phyloP scores from a whole-genome alignment of 805 yeast species.

The Candida tammaniensis region DNA sequence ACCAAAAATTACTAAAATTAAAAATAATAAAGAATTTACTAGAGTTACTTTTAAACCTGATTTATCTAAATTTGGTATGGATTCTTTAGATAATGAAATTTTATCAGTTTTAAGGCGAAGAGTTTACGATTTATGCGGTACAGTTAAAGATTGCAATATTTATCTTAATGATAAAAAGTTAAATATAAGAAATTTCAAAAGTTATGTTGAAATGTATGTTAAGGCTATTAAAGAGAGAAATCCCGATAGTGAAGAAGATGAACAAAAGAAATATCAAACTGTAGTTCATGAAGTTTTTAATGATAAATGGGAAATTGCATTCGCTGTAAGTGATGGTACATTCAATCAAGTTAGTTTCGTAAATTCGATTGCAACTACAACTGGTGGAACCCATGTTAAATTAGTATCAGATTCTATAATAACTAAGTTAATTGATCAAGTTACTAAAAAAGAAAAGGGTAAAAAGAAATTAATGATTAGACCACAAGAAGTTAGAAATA shows the following conservation, averaged over 20 bases:
- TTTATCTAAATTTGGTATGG: constrained; percentile 80
- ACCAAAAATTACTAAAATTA: constrained; percentile 64
- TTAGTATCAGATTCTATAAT: constrained; percentile 82
- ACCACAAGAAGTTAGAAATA: constrained; percentile 84
- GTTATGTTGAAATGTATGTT: constrained; percentile 85
- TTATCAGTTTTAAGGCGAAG: constrained; percentile 85
- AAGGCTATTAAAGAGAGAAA: constrained; percentile 63
- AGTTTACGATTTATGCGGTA: constrained; percentile 93
- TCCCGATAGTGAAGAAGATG: constrained; percentile 37
- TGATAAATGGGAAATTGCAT: constrained; percentile 95
- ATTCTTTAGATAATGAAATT: constrained; percentile 75
- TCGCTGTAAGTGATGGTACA: constrained; percentile 84
- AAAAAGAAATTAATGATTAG: constrained; percentile 67
- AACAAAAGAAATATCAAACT: constrained; percentile 32
- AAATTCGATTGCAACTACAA: constrained; percentile 94
- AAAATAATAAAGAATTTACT: constrained; percentile 72
- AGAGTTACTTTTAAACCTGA: constrained; percentile 89
- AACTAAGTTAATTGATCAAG: constrained; percentile 65
- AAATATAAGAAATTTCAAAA: constrained; percentile 72
- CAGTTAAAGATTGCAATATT: constrained; percentile 79
- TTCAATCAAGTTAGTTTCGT: constrained; percentile 96
- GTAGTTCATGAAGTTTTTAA: constrained; percentile 77
- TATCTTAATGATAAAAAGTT: constrained; percentile 72
- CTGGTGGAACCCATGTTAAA: constrained; percentile 95
- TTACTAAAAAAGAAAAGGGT: constrained; percentile 63